These are phyloP conservation scores for Inonotus hispidus DNA, from an alignment of 1,284 basidiomycete genomes.

Conservation along the genomic window DNA sequence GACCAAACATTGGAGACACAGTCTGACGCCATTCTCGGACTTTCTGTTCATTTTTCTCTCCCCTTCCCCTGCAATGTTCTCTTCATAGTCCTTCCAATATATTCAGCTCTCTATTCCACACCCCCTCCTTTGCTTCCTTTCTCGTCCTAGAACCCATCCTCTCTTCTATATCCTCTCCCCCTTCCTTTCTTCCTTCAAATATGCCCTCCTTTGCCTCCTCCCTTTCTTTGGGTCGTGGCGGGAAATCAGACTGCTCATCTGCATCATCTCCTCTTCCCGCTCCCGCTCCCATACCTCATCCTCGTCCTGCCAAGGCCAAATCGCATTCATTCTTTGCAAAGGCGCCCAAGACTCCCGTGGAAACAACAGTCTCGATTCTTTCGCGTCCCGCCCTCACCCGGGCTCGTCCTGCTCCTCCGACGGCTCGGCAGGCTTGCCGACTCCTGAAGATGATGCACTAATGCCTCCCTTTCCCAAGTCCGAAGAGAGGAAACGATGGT, in stretches of 20 bases:
- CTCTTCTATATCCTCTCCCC: neutral
- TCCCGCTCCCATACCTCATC: constrained; percentile 22
- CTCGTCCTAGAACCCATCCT: neutral
- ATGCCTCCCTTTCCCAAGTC: constrained; percentile 29
- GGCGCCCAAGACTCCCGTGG: constrained; percentile 25
- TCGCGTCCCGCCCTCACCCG: constrained; percentile 20
- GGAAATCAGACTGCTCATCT: constrained; percentile 36
- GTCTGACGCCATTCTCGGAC: neutral
- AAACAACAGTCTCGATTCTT: constrained; percentile 13
- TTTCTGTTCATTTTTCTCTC: neutral
- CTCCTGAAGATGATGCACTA: constrained; percentile 53
- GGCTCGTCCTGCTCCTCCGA: constrained; percentile 58
- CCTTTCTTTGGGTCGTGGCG: constrained; percentile 46
- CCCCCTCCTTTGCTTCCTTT: constrained; percentile 12
- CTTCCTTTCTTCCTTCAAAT: constrained; percentile 16
- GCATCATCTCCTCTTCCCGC: constrained; percentile 20
- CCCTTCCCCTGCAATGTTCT: neutral
- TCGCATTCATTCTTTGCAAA: constrained; percentile 22
- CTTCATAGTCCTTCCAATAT: neutral
- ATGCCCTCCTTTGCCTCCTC: constrained; percentile 53
- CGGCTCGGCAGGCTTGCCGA: constrained; percentile 52
- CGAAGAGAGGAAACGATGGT: constrained; percentile 44
- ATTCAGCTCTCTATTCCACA: constrained; percentile 4
- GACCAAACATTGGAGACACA: neutral
- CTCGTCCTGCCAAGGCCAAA: constrained; percentile 11